Percentiles rank a stretch among this genome's conserved stretches.
Conservation (phyloP, 495 filamentous ascomycete species). For the Penicillium waksmanii region DNA sequence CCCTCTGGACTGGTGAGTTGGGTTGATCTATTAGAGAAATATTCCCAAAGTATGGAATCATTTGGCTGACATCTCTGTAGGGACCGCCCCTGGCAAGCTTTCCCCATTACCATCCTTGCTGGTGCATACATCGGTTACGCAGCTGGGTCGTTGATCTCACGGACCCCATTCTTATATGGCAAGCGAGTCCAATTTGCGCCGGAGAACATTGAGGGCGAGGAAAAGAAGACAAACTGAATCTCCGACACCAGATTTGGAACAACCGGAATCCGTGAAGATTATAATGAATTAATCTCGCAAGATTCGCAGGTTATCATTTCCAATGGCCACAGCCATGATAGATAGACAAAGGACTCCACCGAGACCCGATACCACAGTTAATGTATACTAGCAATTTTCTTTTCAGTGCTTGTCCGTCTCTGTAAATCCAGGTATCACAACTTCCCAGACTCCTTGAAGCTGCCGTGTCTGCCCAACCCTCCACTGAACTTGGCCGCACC, state of each 20-base stretch:
- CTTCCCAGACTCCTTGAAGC: slow-evolving; percentile 34
- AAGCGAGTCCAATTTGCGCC: slow-evolving; percentile 62
- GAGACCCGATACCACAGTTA: slow-evolving; percentile 8
- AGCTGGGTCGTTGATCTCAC: slow-evolving; percentile 62
- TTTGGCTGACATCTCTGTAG: slow-evolving; percentile 32
- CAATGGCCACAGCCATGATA: not conserved
- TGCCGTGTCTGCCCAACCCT: slow-evolving; percentile 47
- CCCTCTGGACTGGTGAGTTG: slow-evolving; percentile 83
- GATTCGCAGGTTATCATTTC: too few species aligned
- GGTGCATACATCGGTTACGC: slow-evolving; percentile 72
- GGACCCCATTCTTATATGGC: slow-evolving; percentile 59
- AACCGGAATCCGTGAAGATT: not conserved
- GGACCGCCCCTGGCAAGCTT: slow-evolving; percentile 96
- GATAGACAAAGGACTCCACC: not conserved
- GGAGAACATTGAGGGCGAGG: slow-evolving; percentile 24
- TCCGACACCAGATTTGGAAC: not conserved
- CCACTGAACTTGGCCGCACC: slow-evolving; percentile 47
- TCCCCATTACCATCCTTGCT: slow-evolving; percentile 85
- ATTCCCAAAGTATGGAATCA: not conserved
- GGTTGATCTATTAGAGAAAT: not conserved
- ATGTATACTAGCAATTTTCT: slow-evolving; percentile 15
- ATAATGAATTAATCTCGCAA: too few species aligned
- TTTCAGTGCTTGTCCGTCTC: not conserved
- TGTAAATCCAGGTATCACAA: not conserved
- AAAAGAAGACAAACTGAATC: slow-evolving; percentile 37